Base-by-base conservation (phyloP, 768 basidiomycete genomes). In the Suillus hirtellus region DNA sequence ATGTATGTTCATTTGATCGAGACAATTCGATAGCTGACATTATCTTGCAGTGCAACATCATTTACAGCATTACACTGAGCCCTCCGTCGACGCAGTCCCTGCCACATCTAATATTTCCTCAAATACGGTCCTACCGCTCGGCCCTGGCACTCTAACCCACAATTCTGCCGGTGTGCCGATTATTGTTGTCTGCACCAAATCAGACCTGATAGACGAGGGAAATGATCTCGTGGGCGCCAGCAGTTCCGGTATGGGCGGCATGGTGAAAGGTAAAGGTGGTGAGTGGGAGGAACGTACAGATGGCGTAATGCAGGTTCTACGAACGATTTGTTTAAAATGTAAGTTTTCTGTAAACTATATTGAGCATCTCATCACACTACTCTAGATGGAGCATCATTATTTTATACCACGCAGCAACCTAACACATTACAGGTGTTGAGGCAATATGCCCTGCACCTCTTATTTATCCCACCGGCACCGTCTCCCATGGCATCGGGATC, bases 271-370 rank as follows among this genome's bases (percentile, higher is more conserved):
- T 3, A 95, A 94, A 73, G 93, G 93, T 1, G 90, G 87, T 11
- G 91, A 93, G 69, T 94, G 92, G 92, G 97, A 99, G 75, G 97
- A 99, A 75, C 82, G 90, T 69, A 96, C 95, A 47, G 97, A 99
- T 71, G 90, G 91, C 46, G 81, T 98, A 5, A 96, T 97, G 89
- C 96, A 99, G 71, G 87, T 93, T n/a, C 81, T 99, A 59, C 84
- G 97, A 44, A 92, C 94, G 0, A 86, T 99, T 60, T 96, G 94
- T 72, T 77, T 98, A 59, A 93, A 93, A 77, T 97, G 96, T 96
- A 67, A 71, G 95, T 80, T 21, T 31, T 37, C 8, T 21, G 17
- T 9, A 31, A 63, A 38, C 55, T 21, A 15, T 27, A 14, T 27
- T 58, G 17, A 19, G 24, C 24, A 31, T 24, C 24, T 42, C 19